Base-by-base conservation (phyloP, 2,329 filamentous ascomycete genomes). In the Hirsutella minnesotensis region DNA sequence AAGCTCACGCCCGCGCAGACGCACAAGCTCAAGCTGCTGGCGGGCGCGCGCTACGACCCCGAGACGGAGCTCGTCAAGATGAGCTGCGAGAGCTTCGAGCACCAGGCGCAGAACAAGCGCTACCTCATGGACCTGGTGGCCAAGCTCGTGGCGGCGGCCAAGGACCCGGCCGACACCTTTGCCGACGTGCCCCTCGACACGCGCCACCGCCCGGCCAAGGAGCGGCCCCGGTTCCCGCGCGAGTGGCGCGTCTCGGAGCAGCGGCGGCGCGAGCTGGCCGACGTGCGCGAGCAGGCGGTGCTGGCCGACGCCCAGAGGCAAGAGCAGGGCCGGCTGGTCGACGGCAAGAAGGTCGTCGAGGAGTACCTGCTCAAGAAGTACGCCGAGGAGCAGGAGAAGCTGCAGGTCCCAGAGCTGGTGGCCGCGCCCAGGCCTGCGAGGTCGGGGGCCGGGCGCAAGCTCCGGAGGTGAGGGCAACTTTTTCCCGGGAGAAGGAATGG, bases 81-180 rank as follows among this genome's bases (percentile, higher is more conserved):
- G 75, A 88, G 84, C 58, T 86, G 84, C 66, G 92, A 96, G 63
- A 80, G 81, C 58, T 94, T 84, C 61, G 79, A 86, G 58, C 85
- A 89, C 43, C 83, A 87, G 58, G 86, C 89, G 16, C 89, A 96
- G 68, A 98, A 98, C 70, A 98, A 96, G 73, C 80, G 86, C n/a
- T 92, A 92, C 60, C 72, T 98, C 19, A 83, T 79, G 42, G 86
- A 94, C 54, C 64, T 87, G 39, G 76, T 96, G 40, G 71, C 82
- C 49, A 76, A 72, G 40, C 67, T 98, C 50, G 66, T 98, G 46
- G 69, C 67, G 7, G 80, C 86, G 57, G 87, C 89, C 45, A 85
- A 80, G 70, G 82, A 95, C 57, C 69, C 74, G 20, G 75, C 67
- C 31, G 90, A 98, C 52, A 84, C 76, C 10, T 95, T 96, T 55